A percentile compares a stretch with the other conserved stretches of the same genome.
These are phyloP conservation scores for Serendipita indica DNA, from an alignment of 768 basidiomycete genomes.

Conservation along the genomic window DNA sequence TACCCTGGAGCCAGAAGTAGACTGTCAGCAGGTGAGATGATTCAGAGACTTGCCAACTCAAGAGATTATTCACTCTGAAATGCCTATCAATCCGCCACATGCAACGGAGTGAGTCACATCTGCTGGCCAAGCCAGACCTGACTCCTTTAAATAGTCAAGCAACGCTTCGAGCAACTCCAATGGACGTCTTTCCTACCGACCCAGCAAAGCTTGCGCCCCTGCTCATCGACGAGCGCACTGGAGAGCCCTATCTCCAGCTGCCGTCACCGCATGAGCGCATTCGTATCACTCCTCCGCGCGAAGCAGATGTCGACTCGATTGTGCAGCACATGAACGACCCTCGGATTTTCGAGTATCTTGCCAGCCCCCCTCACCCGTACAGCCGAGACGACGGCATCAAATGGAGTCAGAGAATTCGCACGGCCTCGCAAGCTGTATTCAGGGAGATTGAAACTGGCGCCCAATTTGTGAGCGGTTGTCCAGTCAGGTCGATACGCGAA, in stretches of 20 bases:
- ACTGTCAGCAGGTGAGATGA: too few relatives aligned
- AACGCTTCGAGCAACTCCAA: too few relatives aligned
- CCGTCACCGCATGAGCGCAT: conserved; percentile 35
- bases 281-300: conserved; percentile 44
- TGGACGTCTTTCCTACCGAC: not conserved
- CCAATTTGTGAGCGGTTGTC: conserved; percentile 30
- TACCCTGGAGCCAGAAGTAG: too few relatives aligned
- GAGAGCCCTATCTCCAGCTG: conserved; percentile 43
- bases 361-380: conserved; percentile 42
- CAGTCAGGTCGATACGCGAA: conserved; percentile 39
- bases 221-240: conserved; percentile 28
- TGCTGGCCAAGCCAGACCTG: not conserved
- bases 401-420: conserved; percentile 25
- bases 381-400: conserved; percentile 25
- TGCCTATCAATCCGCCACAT: too few relatives aligned
- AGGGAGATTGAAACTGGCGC: conserved; percentile 15
- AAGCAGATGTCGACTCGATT: conserved; percentile 27
- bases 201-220: conserved; percentile 13
- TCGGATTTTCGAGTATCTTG: conserved; percentile 31
- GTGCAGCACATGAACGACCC: conserved; percentile 35
- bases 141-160: too few relatives aligned
- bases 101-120: not conserved
- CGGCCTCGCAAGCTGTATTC: not conserved
- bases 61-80: too few relatives aligned
- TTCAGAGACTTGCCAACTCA: too few relatives aligned